Base-by-base conservation (phyloP, 2,329 filamentous ascomycete genomes). In the Claviceps monticola region DNA sequence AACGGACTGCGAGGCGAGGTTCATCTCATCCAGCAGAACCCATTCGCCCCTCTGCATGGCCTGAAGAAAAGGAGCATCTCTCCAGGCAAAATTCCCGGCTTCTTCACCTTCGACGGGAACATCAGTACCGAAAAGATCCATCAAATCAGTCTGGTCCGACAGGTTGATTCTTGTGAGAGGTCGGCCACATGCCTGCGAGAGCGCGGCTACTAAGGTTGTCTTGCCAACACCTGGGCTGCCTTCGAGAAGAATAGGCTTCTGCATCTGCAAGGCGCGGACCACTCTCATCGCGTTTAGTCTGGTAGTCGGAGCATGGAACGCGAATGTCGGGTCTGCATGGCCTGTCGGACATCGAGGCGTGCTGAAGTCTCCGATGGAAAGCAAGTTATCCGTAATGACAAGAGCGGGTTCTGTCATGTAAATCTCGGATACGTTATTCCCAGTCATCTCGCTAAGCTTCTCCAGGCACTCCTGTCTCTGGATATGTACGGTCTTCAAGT, bases 1-100 rank as follows among this genome's bases (percentile, higher is more conserved):
- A 2, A 98, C 90, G 4, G 91, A 95, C 64, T 98, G 93, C 0
- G 91, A 97, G 1, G 94, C 93, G 56, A 98, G 71, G 61, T 98
- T 98, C 93, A 98, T 98, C 71, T 98, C 93, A 62, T 98, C 93
- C 0, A 98, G 76, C 29, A 98, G 73, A 11, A 98, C 93, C 93
- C 93, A 98, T 59, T 95, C 87, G 29, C 93, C 93, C 53, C 81
- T 86, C 64, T 97, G 93, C 91, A 98, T 97, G 0, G 93, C 93
- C 63, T 88, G 86, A 19, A 98, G 72, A 64, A 98, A 97, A 1
- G 93, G 90, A 0, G 91, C 93, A 65, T 98, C 91, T 58, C 89
- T 81, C 93, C 93, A 98, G 1, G 87, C 84, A 62, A 98, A 98
- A 54, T 87, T 85, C 1, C 93, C 93, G 7, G 89, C 85, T 61